Percentiles rank a stretch among this genome's conserved stretches.
These are phyloP conservation scores for Quercus alba DNA, from an alignment of 306 rosid genomes.

Conservation along the genomic window DNA sequence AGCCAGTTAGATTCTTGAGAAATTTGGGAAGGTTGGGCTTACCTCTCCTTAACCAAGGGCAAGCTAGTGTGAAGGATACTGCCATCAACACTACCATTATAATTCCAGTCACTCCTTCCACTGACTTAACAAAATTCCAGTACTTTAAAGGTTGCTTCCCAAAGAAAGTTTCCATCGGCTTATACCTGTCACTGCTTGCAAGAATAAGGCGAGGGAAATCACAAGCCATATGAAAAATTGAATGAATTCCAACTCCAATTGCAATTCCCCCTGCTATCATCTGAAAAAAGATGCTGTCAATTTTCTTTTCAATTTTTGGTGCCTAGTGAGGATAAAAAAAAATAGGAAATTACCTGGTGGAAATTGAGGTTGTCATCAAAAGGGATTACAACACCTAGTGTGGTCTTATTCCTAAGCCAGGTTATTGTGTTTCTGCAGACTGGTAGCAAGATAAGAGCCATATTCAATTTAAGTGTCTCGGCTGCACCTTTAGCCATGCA, in stretches of 20 bases:
- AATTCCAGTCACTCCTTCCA: conserved; percentile 64
- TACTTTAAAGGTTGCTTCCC: conserved; percentile 41
- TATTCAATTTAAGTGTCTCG: conserved; percentile 62
- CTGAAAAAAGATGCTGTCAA: background rate
- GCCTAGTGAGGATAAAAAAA: background rate
- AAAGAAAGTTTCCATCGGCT: conserved; percentile 43
- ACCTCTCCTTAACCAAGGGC: conserved; percentile 53
- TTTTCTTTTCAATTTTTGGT: background rate
- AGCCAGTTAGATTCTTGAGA: conserved; percentile 52
- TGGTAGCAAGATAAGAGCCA: conserved; percentile 58
- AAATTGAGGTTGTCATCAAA: conserved; percentile 61
- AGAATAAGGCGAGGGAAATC: conserved; percentile 51
- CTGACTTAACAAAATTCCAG: conserved; percentile 56
- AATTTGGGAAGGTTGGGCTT: conserved; percentile 39
- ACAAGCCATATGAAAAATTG: conserved; percentile 46
- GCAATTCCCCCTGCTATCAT: conserved; percentile 36
- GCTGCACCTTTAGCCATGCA: conserved; percentile 79
- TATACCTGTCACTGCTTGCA: conserved; percentile 42
- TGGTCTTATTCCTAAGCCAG: conserved; percentile 55
- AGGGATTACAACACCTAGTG: conserved; percentile 44
- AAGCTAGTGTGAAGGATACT: conserved; percentile 50
- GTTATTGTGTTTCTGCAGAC: conserved; percentile 58
- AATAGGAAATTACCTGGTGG: conserved; percentile 40
- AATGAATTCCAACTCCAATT: conserved; percentile 48
- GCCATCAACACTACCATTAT: conserved; percentile 49